Percentiles rank a stretch among this genome's conserved stretches.
Conservation (phyloP, 305 asterid species). For the Fraxinus sp. region DNA sequence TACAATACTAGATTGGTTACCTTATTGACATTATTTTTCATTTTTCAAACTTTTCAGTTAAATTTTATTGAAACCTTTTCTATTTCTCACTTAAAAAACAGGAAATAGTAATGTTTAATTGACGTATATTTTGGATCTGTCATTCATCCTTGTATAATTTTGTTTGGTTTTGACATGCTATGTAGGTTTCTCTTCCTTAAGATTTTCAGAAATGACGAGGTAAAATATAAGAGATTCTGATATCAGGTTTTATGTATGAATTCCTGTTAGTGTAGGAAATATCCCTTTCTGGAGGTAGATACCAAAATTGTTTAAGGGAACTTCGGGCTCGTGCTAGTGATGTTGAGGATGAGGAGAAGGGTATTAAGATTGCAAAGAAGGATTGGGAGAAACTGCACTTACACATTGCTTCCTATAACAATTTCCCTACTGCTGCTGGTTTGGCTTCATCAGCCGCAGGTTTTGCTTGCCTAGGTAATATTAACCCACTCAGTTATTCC, state of each 20-base stretch:
- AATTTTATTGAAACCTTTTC: neutral
- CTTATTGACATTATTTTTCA: neutral
- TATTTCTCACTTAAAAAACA: neutral
- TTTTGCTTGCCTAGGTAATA: constrained; percentile 90
- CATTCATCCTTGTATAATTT: neutral
- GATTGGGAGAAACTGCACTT: constrained; percentile 17
- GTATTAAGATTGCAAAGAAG: constrained; percentile 65
- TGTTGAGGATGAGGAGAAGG: constrained; percentile 79
- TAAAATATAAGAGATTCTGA: constrained; percentile 12
- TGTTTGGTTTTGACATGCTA: constrained; percentile 9
- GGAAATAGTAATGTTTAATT: neutral
- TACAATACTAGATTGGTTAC: neutral
- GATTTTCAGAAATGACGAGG: neutral
- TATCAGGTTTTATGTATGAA: constrained; percentile 1
- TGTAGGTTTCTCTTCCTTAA: neutral
- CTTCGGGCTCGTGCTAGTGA: constrained; percentile 86
- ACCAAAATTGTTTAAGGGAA: constrained; percentile 85
- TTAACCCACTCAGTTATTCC: constrained; percentile 11
- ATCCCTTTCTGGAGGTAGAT: constrained; percentile 85
- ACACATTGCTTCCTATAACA: constrained; percentile 16
- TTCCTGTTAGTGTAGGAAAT: constrained; percentile 61
- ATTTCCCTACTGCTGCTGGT: constrained; percentile 33
- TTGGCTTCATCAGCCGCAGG: constrained; percentile 96
- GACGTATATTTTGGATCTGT: neutral
- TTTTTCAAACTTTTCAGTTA: neutral